Evolutionary conservation across 768 basidiomycete genomes (phyloP).

Genomic region (Mrakia gelida): DNA sequence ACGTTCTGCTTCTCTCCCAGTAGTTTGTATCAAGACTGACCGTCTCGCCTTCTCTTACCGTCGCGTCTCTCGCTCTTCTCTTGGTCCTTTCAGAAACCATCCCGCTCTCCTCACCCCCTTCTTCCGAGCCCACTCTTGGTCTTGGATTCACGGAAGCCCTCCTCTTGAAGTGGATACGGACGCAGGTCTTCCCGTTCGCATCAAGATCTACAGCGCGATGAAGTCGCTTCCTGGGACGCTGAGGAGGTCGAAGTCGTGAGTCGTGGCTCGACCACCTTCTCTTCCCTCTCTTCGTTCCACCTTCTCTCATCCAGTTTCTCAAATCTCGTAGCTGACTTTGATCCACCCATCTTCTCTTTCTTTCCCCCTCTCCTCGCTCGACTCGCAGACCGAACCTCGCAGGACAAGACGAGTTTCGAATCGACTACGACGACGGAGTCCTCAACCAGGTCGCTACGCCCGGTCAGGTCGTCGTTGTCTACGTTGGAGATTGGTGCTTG

Average conservation of each 20-base stretch:
- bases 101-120: conserved; percentile 4
- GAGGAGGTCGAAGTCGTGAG: not conserved
- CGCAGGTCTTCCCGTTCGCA: not conserved
- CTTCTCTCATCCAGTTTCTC: not conserved
- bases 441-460: conserved; percentile 51
- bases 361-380: not conserved
- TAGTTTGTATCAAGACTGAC: not conserved
- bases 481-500: conserved; percentile 24
- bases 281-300: not conserved
- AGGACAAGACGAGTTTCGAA: not conserved
- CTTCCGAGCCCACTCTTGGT: conserved; percentile 16
- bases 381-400: not conserved
- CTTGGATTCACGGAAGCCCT: not conserved
- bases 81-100: not conserved
- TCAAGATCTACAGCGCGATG: conserved; percentile 1
- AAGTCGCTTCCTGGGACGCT: not conserved
- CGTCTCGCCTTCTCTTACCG: not conserved
- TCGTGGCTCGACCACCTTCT: not conserved
- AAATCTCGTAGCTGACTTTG: not conserved
- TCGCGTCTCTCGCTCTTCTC: not conserved
- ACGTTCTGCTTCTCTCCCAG: not conserved
- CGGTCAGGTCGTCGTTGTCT: conserved; percentile 66
- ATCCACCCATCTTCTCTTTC: not conserved
- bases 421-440: conserved; percentile 1
- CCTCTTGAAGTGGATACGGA: not conserved